phyloP scores from a whole-genome alignment of 176 grass and related monocot genomes.

The Elaeis guineensis region DNA sequence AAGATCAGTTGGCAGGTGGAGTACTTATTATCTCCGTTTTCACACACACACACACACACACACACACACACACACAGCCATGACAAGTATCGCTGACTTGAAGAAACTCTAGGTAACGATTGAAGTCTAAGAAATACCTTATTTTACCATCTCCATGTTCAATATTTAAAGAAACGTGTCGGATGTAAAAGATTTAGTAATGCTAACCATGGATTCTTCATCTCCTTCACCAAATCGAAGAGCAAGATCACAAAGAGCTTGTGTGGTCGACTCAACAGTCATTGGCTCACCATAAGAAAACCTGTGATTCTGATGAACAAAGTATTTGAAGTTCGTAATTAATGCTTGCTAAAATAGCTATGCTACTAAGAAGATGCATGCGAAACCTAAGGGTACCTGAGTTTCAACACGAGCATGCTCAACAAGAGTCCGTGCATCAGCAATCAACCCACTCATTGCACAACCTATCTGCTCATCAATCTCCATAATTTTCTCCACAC shows the following conservation, averaged over 20 bases:
- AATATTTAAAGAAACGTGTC: too few species aligned
- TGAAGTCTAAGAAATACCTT: too few species aligned
- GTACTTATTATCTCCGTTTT: too few species aligned
- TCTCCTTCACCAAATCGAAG: constrained; percentile 96
- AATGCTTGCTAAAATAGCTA: too few species aligned
- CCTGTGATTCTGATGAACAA: constrained; percentile 72
- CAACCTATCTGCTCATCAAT: constrained; percentile 91
- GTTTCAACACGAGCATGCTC: constrained; percentile 97
- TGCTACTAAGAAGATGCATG: neutral
- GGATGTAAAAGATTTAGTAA: neutral
- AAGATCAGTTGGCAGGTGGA: too few species aligned
- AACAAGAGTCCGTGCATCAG: constrained; percentile 91
- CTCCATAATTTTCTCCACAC: constrained; percentile 99
- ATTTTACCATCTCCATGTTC: too few species aligned
- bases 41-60: too few species aligned
- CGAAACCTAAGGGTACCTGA: constrained; percentile 29
- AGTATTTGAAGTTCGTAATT: neutral
- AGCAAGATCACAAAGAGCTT: constrained; percentile 95
- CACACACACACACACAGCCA: too few species aligned
- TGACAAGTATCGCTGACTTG: too few species aligned
- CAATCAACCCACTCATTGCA: constrained; percentile 88
- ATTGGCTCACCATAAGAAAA: constrained; percentile 96
- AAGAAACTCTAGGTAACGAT: too few species aligned
- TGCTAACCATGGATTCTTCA: constrained; percentile 81
- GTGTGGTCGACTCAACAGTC: constrained; percentile 89